phyloP scores from a whole-genome alignment of 164 flowering plant species.

The Nymphaea colorata region DNA sequence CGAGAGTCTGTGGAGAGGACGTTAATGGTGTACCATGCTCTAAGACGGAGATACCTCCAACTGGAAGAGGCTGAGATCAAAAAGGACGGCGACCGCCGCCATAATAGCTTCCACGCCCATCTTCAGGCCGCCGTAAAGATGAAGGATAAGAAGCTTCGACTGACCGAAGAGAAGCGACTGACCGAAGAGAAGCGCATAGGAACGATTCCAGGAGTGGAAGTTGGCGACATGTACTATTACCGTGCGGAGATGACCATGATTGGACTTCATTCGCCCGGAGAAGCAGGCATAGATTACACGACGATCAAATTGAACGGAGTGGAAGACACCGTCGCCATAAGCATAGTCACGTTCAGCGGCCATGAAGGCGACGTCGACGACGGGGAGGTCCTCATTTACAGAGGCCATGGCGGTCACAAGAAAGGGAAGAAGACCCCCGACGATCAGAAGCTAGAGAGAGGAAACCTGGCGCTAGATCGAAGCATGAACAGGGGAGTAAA shows the following conservation, averaged over 20 bases:
- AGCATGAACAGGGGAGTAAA: conserved; percentile 1
- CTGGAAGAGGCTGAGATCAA: conserved; percentile 13
- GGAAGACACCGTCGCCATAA: conserved; percentile 22
- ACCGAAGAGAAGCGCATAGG: conserved; percentile 35
- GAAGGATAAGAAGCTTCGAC: conserved; percentile 25
- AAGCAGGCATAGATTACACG: conserved; percentile 54
- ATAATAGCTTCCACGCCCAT: conserved; percentile 19
- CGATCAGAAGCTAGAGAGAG: conserved; percentile 54
- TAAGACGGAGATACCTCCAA: conserved; percentile 24
- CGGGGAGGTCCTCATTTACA: conserved; percentile 33
- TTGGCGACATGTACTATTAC: conserved; percentile 50
- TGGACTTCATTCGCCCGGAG: conserved; percentile 40
- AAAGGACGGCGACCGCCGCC: not conserved
- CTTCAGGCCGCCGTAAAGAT: conserved; percentile 22
- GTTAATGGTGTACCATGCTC: conserved; percentile 23
- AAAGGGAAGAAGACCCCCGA: conserved; percentile 14
- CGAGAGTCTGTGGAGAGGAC: conserved; percentile 18
- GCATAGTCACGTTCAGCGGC: conserved; percentile 49
- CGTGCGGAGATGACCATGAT: conserved; percentile 43
- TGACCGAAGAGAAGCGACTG: conserved; percentile 28
- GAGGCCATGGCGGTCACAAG: conserved; percentile 45
- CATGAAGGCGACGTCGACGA: conserved; percentile 36
- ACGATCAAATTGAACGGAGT: conserved; percentile 14
- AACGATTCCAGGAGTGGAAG: conserved; percentile 38
- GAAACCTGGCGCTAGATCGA: conserved; percentile 37